Conservation (phyloP, 2,329 filamentous ascomycete genomes). For the Colletotrichum sp. region DNA sequence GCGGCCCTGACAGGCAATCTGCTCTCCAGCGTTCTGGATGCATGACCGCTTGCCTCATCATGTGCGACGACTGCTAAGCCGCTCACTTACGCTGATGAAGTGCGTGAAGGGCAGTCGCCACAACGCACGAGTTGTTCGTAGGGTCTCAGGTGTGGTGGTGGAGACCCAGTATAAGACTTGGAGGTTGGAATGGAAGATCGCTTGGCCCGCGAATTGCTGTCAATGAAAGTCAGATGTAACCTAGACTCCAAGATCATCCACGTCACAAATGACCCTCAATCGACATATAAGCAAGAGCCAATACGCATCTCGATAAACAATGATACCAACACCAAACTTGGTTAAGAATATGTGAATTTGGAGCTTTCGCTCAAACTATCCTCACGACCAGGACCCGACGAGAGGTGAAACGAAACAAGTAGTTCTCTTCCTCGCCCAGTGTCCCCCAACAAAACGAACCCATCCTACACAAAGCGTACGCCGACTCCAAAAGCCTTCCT, state of each 20-base stretch:
- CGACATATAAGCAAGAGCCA: not conserved
- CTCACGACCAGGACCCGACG: not conserved
- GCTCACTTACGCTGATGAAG: not conserved
- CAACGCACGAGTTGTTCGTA: not conserved
- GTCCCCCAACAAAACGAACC: not conserved
- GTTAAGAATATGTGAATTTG: not conserved
- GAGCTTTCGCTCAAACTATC: not conserved
- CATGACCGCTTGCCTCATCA: not conserved
- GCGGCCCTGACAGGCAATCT: not conserved
- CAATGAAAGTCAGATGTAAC: not conserved
- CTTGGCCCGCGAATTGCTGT: accelerated
- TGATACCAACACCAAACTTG: not conserved
- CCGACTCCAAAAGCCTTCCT: constrained; percentile 7
- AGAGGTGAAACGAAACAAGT: not conserved
- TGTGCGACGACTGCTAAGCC: not conserved
- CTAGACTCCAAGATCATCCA: not conserved
- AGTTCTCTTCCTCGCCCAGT: not conserved
- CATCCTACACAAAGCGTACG: not conserved
- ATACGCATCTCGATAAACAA: not conserved
- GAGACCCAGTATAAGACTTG: not conserved
- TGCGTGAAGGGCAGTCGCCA: not conserved
- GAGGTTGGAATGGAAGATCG: accelerated
- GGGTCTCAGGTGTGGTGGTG: not conserved
- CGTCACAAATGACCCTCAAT: accelerated
- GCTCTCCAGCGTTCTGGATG: not conserved